phyloP scores from a whole-genome alignment of 345 rosid species.

The Salix caprea region DNA sequence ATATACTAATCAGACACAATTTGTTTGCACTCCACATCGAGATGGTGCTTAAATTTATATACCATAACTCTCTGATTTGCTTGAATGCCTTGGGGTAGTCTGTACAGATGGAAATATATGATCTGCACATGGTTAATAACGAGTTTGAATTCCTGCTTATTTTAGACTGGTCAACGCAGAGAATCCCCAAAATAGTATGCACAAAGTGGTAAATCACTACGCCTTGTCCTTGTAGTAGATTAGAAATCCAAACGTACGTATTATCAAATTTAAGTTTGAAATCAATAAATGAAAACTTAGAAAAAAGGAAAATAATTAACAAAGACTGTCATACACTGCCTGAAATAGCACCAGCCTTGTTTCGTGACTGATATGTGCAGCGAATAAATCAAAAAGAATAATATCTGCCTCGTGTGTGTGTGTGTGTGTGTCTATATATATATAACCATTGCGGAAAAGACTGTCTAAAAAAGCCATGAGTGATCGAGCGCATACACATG shows the following conservation, averaged over 20 bases:
- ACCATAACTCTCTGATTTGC: neutral
- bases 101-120: neutral
- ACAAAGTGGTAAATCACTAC: neutral
- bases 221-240: neutral
- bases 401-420: neutral
- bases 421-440: too few species aligned
- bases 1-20: too few species aligned
- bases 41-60: neutral
- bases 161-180: neutral
- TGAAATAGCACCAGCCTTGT: neutral
- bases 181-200: neutral
- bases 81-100: neutral
- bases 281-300: neutral
- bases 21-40: neutral
- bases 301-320: neutral
- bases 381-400: neutral
- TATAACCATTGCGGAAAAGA: neutral
- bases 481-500: neutral
- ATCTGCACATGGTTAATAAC: neutral
- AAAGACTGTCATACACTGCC: neutral
- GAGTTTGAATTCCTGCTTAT: neutral
- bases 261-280: neutral
- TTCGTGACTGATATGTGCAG: neutral
- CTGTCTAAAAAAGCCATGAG: neutral
- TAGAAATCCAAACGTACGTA: neutral